Percentiles rank a stretch among this genome's conserved stretches.
Conservation (phyloP, 257 asterid species). For the Oldenlandia corymbosa region DNA sequence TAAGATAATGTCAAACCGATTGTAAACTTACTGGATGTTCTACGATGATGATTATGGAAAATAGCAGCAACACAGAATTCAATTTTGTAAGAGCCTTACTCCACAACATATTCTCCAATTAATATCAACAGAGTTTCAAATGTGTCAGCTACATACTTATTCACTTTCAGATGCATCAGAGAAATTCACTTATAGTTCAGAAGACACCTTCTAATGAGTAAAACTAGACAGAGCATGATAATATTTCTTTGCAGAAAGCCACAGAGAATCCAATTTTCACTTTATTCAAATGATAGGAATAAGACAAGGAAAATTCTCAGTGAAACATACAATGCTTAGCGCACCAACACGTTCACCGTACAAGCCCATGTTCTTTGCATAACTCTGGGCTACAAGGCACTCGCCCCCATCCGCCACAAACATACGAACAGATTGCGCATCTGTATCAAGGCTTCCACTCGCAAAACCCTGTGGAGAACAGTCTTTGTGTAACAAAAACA, state of each 20-base stretch:
- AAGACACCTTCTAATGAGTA: background rate
- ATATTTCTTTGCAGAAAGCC: background rate
- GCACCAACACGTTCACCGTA: conserved; percentile 99
- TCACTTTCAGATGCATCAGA: no score
- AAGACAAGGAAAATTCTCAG: background rate
- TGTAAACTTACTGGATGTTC: no score
- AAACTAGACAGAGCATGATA: background rate
- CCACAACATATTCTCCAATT: no score
- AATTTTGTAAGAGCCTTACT: no score
- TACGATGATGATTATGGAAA: no score
- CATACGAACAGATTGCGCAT: conserved; percentile 79
- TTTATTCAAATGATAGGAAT: background rate
- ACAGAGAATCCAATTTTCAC: background rate
- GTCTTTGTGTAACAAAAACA: background rate
- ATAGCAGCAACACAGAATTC: no score
- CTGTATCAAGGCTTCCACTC: conserved; percentile 87
- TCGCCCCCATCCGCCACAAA: conserved; percentile 96
- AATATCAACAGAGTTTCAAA: no score
- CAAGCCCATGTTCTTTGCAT: conserved; percentile 97
- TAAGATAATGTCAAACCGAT: no score
- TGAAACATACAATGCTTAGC: conserved; percentile 75
- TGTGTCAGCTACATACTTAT: no score
- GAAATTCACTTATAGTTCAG: no score
- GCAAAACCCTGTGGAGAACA: conserved; percentile 72
- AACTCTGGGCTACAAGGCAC: conserved; percentile 88